Percentiles rank a stretch among this genome's conserved stretches.
These are phyloP conservation scores for Lactifluus pinguis DNA, from an alignment of 768 basidiomycete genomes.

Conservation along the genomic window DNA sequence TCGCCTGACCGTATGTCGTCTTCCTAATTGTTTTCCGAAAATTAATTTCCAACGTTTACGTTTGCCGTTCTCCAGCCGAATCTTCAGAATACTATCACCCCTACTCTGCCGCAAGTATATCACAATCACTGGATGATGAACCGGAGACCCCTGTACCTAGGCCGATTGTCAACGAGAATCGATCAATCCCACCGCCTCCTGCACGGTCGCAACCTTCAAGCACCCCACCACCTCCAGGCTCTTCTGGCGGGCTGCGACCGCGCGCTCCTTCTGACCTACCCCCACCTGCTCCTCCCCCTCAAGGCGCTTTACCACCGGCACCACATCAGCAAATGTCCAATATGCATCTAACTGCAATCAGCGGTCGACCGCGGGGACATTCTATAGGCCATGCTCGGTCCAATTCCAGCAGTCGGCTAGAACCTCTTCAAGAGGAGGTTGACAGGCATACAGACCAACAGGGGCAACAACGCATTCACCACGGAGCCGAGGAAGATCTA, in stretches of 20 bases:
- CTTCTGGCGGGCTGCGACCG: constrained; percentile 29
- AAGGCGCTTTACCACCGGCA: constrained; percentile 50
- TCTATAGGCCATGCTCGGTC: constrained; percentile 46
- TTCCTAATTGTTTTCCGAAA: background rate
- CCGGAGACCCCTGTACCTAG: constrained; percentile 14
- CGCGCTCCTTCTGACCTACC: constrained; percentile 53
- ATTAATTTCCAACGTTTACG: background rate
- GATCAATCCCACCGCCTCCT: constrained; percentile 21
- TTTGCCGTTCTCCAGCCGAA: background rate
- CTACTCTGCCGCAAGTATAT: constrained; percentile 17
- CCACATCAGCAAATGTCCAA: constrained; percentile 31
- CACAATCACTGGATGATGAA: constrained; percentile 7
- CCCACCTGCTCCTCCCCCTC: constrained; percentile 57
- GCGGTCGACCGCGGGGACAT: constrained; percentile 36
- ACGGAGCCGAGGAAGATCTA: constrained; percentile 26
- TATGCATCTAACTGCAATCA: constrained; percentile 28
- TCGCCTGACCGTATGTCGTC: constrained; percentile 6
- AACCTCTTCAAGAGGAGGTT: constrained; percentile 54
- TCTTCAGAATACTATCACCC: constrained; percentile 18
- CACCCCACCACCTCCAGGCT: constrained; percentile 14
- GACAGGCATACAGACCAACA: constrained; percentile 29
- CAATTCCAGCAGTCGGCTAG: constrained; percentile 48
- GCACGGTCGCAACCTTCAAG: constrained; percentile 21
- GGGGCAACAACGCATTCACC: constrained; percentile 23
- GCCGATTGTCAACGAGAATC: background rate